Evolutionary conservation across 78 protist species (phyloP), one percentile per base, ranked within the genome.

Genomic region (Corallochytrium limacisporum): DNA sequence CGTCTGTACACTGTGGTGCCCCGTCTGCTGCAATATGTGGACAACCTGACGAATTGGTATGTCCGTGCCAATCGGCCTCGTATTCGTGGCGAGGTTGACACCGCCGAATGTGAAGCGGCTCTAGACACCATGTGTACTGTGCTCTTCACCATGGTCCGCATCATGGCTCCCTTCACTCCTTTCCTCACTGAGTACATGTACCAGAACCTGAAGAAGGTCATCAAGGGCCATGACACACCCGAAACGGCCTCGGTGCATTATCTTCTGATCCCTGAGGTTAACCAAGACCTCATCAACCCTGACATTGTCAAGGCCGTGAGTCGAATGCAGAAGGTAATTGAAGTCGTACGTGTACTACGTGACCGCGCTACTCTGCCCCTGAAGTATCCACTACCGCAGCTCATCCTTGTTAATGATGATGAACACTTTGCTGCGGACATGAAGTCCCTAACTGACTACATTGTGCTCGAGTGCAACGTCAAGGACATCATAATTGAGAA

Each of bases 141-240:
- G 15, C 62, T 92, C n/a, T 12, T 85, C 68, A 79, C 78, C 32
- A 50, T 90, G 62, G 29, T 69, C 65, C 29, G 35, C 49, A 50
- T 85, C 44, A 86, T 93, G 98, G 97, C 97, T 16, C 98, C 99
- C 42, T 85, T 97, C 89, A 94, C 99, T 9, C 99, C 99, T 53
- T 94, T 95, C 95, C 20, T 97, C 46, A 54, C 88, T 20, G 99
- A 97, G 72, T 28, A 32, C 72, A 49, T 95, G 77, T 95, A 87
- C 81, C 94, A 77, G 57, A 80, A 82, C 53, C 84, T 97, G 42
- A 6, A 6, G 36, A 8, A 35, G 32, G 33, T 10, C 3, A 15
- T 4, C 26, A 42, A 28, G n/a, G n/a, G n/a, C n/a, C n/a, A n/a
- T n/a, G n/a, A n/a, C n/a, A n/a, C n/a, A n/a, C n/a, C n/a, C n/a